Conservation (phyloP, 1,284 basidiomycete species). For the Marasmius fiardii region DNA sequence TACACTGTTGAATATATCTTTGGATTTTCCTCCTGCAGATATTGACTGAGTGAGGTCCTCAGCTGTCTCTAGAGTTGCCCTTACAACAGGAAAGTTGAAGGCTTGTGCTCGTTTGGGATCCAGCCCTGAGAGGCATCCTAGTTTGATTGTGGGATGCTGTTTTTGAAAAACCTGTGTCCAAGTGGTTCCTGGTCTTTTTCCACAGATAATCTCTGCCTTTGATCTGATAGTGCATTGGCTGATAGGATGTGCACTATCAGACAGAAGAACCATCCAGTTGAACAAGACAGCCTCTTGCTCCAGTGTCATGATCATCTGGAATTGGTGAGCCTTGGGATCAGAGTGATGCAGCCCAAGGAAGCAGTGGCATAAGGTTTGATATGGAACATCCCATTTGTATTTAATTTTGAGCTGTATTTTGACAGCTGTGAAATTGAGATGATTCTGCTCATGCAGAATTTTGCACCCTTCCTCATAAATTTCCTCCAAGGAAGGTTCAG, state of each 20-base stretch:
- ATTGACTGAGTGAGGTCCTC: too few species aligned
- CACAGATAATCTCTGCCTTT: slow-evolving; percentile 13
- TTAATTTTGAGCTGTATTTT: background rate
- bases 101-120: slow-evolving; percentile 27
- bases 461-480: background rate
- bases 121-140: slow-evolving; percentile 21
- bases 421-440: background rate
- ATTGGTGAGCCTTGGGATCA: slow-evolving; percentile 9
- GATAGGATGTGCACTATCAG: slow-evolving; percentile 15
- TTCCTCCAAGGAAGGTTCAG: too few species aligned
- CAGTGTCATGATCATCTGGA: slow-evolving; percentile 18
- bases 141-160: slow-evolving; percentile 20
- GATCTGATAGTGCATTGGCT: slow-evolving; percentile 15
- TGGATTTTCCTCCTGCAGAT: too few species aligned
- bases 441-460: background rate
- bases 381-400: background rate
- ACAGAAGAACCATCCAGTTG: slow-evolving; percentile 20
- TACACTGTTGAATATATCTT: too few species aligned
- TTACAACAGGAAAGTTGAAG: slow-evolving; percentile 29
- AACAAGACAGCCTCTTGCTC: slow-evolving; percentile 16
- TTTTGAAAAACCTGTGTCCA: slow-evolving; percentile 21
- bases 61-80: too few species aligned
- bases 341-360: background rate
- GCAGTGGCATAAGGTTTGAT: background rate
- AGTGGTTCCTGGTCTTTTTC: slow-evolving; percentile 12